These are phyloP conservation scores for apple (Malus domestica) DNA, from an alignment of 306 rosid genomes.

Conservation along the genomic window DNA sequence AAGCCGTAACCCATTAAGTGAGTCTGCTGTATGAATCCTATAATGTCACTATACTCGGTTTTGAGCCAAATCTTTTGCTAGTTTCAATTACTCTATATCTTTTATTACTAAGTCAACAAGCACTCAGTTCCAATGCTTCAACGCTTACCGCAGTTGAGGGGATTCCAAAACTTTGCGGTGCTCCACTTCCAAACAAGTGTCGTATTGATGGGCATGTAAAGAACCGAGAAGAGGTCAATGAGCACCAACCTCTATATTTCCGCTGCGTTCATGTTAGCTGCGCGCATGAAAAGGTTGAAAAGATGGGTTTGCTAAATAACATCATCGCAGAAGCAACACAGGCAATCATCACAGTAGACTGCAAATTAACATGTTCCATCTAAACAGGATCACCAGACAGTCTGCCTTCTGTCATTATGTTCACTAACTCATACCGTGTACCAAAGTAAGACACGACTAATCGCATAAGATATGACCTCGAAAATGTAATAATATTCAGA, in stretches of 20 bases:
- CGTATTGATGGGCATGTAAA: not conserved
- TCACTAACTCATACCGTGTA: not conserved
- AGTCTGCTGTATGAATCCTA: too few relatives aligned
- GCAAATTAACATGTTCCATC: not conserved
- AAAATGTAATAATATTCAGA: slow-evolving; percentile 2
- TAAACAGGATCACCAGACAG: not conserved
- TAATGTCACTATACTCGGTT: too few relatives aligned
- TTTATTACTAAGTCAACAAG: too few relatives aligned
- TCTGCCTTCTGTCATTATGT: not conserved
- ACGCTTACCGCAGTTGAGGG: too few relatives aligned
- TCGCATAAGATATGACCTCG: not conserved
- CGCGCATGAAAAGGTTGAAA: not conserved
- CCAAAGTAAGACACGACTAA: not conserved
- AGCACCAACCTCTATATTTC: not conserved
- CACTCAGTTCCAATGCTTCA: too few relatives aligned
- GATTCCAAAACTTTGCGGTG: too few relatives aligned
- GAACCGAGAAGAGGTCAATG: not conserved
- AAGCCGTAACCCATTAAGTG: too few relatives aligned
- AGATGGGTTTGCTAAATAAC: not conserved
- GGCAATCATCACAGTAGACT: not conserved
- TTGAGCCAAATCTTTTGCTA: too few relatives aligned
- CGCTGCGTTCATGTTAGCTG: not conserved
- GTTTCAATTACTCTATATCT: too few relatives aligned
- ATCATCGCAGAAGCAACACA: not conserved
- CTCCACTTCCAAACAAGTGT: not conserved